Base-by-base conservation (phyloP, 331 rosid genomes). In the Saraca asoca region DNA sequence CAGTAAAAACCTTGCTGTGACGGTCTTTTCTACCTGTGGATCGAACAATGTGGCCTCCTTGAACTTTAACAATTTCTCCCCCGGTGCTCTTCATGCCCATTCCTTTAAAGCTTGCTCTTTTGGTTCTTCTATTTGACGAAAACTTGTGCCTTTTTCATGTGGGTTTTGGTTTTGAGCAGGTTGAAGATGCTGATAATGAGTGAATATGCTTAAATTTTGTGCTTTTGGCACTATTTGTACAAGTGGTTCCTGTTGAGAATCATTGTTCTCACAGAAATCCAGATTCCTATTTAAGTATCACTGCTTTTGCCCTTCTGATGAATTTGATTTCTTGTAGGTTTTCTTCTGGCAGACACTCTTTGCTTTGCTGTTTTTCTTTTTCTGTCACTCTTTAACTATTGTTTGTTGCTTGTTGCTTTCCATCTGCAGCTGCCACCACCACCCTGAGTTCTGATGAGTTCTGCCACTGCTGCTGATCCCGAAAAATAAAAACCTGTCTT, bases 41-140 rank as follows among this genome's bases (percentile, higher is more conserved):
- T 58, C 96, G 78, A 41, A 89, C 88, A 79, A 92, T 85, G 85
- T 85, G 96, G 42, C 96, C 95, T 43, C 92, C 98, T 81, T 91
- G 85, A 51, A 91, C 90, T 64, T 85, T 87, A 38, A 88, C 88
- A 38, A 88, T 91, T 70, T 91, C 95, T 60, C 90, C 96, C 12
- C 85, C 87, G 2, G 79, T 65, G 79, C 85, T 79, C 90, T 85
- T 88, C 90, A 83, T 91, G 49, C 88, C 85, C 91, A 79, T 83
- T 41, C 55, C 55, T 56, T 12, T 52, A 51, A 5, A n/a, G 58
- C 18, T 62, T 79, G 39, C 50, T 75, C 56, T 64, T 3, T 6
- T 9, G 54, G 49, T 55, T 44, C 46, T 62, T 15, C 66, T 64
- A 9, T 56, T 72, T 68, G 61, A 62, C 64, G 49, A 48, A 43